These are phyloP conservation scores for Hemileia vastatrix DNA, from an alignment of 1,284 basidiomycete genomes.

Conservation along the genomic window DNA sequence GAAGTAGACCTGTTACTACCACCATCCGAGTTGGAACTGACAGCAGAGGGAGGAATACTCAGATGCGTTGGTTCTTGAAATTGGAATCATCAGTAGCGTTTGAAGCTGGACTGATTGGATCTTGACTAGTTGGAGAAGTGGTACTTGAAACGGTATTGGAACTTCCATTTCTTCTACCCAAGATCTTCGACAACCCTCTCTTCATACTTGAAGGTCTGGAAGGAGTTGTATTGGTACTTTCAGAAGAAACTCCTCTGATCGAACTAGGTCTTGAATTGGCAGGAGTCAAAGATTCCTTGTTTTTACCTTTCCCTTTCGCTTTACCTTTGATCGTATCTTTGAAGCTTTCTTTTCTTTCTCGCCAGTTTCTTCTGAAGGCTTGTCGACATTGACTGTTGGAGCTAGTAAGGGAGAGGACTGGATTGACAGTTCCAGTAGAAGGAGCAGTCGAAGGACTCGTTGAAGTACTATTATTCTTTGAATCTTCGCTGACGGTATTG, in stretches of 20 bases:
- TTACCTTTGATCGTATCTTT: background rate
- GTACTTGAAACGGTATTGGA: background rate
- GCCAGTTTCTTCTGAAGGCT: background rate
- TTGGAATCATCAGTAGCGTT: background rate
- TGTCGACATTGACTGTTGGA: background rate
- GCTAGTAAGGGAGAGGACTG: background rate
- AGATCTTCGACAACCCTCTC: background rate
- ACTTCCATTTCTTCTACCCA: background rate
- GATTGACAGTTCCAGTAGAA: background rate
- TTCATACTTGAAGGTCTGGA: background rate
- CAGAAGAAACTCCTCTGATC: conserved; percentile 24
- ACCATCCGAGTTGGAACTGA: conserved; percentile 23
- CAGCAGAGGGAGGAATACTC: background rate
- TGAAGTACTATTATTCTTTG: background rate
- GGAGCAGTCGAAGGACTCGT: background rate
- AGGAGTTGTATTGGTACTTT: background rate
- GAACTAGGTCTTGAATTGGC: conserved; percentile 21
- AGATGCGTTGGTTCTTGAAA: background rate
- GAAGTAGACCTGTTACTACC: conserved; percentile 22
- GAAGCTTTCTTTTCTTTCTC: conserved; percentile 1
- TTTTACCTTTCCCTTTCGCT: background rate
- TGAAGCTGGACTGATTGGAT: background rate
- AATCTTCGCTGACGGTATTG: background rate
- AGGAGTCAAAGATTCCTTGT: background rate
- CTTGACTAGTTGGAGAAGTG: background rate